Evolutionary conservation across 2,329 filamentous ascomycete genomes (phyloP).

Genomic region (Pseudocercospora macadamiae): DNA sequence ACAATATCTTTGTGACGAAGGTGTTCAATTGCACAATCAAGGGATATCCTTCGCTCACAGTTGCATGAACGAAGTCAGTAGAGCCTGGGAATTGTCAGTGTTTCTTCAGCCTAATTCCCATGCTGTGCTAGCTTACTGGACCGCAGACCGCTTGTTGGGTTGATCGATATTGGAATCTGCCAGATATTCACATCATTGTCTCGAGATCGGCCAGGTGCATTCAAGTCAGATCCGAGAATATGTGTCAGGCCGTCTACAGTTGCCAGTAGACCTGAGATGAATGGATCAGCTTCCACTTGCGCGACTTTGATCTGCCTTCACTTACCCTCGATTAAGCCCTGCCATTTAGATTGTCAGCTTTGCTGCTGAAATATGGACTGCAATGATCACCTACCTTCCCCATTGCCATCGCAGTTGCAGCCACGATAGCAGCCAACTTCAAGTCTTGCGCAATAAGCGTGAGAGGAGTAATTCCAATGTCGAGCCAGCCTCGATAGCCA

Average conservation of each 20-base stretch:
- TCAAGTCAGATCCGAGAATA: conserved; percentile 52
- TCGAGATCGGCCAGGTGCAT: conserved; percentile 30
- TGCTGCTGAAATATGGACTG: too few species aligned
- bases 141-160: conserved; percentile 4
- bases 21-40: conserved; percentile 62
- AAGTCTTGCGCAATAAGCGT: conserved; percentile 51
- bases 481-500: conserved; percentile 52
- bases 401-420: conserved; percentile 55
- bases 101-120: conserved; percentile 9
- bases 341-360: too few species aligned
- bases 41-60: conserved; percentile 53
- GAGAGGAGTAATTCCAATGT: conserved; percentile 48
- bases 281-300: too few species aligned
- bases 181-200: conserved; percentile 40
- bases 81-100: conserved; percentile 57
- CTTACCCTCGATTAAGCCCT: conserved; percentile 45
- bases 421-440: conserved; percentile 42
- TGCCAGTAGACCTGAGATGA: too few species aligned
- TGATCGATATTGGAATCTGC: conserved; percentile 10
- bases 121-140: conserved; percentile 8
- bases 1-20: conserved; percentile 66
- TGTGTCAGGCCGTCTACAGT: conserved; percentile 50
- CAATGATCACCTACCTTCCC: too few species aligned
- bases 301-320: too few species aligned
- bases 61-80: conserved; percentile 57